phyloP scores from a whole-genome alignment of 345 rosid species.

The Hibiscus tridactylites region DNA sequence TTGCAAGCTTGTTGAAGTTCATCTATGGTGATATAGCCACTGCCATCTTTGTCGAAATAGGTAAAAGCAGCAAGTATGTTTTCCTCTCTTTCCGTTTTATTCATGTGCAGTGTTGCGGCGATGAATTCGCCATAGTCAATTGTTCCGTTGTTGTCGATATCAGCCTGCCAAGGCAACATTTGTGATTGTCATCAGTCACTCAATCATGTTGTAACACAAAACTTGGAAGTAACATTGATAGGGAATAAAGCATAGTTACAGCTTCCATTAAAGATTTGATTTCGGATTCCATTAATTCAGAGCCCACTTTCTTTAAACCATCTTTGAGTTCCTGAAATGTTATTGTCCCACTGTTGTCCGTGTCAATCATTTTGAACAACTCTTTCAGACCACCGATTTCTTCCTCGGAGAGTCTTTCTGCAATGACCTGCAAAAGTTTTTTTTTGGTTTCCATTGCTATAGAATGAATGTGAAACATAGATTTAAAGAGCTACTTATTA shows the following conservation, averaged over 20 bases:
- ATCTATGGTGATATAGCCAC: slow-evolving; percentile 84
- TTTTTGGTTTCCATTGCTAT: neutral
- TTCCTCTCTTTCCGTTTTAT: slow-evolving; percentile 90
- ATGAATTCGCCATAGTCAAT: slow-evolving; percentile 89
- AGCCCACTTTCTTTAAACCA: slow-evolving; percentile 76
- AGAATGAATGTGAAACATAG: slow-evolving; percentile 1
- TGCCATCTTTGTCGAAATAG: slow-evolving; percentile 85
- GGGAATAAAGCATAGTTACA: slow-evolving; percentile 27
- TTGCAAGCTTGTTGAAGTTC: slow-evolving; percentile 95
- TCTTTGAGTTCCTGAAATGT: slow-evolving; percentile 89
- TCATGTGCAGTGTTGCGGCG: slow-evolving; percentile 88
- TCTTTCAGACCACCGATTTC: slow-evolving; percentile 95
- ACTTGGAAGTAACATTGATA: too few species aligned
- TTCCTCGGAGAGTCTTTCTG: slow-evolving; percentile 96
- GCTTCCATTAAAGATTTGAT: slow-evolving; percentile 91
- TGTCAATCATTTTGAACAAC: slow-evolving; percentile 87
- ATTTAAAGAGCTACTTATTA: neutral
- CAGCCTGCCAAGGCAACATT: slow-evolving; percentile 53
- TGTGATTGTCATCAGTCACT: neutral
- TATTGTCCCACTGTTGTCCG: slow-evolving; percentile 87
- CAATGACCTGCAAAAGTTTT: slow-evolving; percentile 58
- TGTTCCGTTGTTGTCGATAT: slow-evolving; percentile 82
- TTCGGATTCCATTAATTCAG: slow-evolving; percentile 86
- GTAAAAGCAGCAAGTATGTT: slow-evolving; percentile 78
- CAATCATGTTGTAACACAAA: neutral